Evolutionary conservation across 805 yeast genomes (phyloP), one percentile per base, ranked within the genome.

Genomic region (Kodamaea restingae): DNA sequence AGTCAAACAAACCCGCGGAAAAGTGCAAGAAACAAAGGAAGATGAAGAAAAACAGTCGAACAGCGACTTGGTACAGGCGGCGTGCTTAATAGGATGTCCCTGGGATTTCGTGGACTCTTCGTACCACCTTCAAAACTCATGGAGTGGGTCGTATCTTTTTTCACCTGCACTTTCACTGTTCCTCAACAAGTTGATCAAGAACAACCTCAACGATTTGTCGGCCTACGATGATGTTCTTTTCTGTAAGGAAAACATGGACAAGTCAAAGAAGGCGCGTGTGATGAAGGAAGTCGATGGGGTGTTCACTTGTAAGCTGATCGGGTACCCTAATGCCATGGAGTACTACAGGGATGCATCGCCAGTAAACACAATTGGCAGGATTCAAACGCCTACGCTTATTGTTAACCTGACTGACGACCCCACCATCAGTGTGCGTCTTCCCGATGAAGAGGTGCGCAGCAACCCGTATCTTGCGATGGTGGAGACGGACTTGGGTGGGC

Each of bases 341-440:
- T 86, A 86, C 60, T 87, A 86, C 58, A 60, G 78, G 31, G 61
- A 61, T 30, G 87, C 77, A 0, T 75, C 88, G 4, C 77, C 90
- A 2, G 63, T 69, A 10, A 67, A 69, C 41, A 62, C 81, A 29
- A 52, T 83, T 9, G 58, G 61, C 18, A 58, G 68, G 11, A 70
- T 84, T 35, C 63, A 78, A 31, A 78, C 81, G 1, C 95, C 95
- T 4, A 60, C 78, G 2, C 54, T 87, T 24, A 70, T 78, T 18
- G 52, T 86, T n/a, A 76, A 77, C 52, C 67, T 95, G 1, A 47
- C 67, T 18, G 95, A 86, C 56, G 95, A 85, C 53, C 95, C 95
- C 5, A 73, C 86, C 25, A 80, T 79, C 10, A 78, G 84, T 10
- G 63, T 65, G 2, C 56, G 66, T 15, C 54, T 83, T 18, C 93